Percentiles rank a stretch among this genome's conserved stretches.
Conservation (phyloP, 139 green algal species). For the Volvox reticuliferus region DNA sequence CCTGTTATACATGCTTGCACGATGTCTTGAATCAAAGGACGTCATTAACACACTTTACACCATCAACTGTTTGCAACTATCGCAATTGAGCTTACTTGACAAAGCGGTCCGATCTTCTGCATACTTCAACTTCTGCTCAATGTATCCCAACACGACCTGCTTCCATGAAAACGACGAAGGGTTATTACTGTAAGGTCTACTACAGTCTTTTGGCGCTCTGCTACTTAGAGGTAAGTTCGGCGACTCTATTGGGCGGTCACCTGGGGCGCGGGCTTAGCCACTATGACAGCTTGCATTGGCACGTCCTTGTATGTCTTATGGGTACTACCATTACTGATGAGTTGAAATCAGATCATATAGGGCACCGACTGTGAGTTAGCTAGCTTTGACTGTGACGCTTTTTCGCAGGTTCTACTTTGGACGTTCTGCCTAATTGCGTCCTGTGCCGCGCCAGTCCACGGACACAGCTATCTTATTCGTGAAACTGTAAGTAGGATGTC, state of each 20-base stretch:
- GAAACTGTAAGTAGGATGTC: slow-evolving; percentile 65
- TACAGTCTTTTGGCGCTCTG: slow-evolving; percentile 61
- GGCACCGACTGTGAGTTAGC: no score
- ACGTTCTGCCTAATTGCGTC: slow-evolving; percentile 70
- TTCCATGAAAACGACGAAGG: slow-evolving; percentile 22
- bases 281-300: no score
- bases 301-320: no score
- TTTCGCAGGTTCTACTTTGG: slow-evolving; percentile 64
- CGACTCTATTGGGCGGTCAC: neutral
- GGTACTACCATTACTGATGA: no score
- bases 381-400: neutral
- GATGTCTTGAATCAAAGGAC: no score
- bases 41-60: neutral
- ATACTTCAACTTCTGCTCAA: neutral
- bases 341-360: no score
- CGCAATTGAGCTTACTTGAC: neutral
- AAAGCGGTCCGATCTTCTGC: neutral
- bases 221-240: slow-evolving; percentile 63
- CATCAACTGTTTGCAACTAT: no score
- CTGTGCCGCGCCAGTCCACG: slow-evolving; percentile 43
- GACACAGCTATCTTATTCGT: slow-evolving; percentile 60
- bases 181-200: slow-evolving; percentile 60
- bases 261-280: neutral
- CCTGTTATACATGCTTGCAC: neutral
- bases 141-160: slow-evolving; percentile 6